Conservation (phyloP, 192 early-diverging fungal genomes). For the Backusella parvicylindrica region DNA sequence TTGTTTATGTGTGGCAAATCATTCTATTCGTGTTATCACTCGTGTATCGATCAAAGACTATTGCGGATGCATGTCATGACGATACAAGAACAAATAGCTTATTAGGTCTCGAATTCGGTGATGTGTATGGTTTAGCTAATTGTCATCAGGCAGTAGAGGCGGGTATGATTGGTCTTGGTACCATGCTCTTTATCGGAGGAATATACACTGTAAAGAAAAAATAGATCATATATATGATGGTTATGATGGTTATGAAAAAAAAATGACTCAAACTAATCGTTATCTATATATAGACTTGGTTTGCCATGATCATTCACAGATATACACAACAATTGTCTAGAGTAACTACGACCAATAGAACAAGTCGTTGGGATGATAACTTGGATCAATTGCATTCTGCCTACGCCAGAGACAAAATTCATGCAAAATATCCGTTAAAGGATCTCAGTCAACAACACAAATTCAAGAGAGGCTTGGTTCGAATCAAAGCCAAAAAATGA, state of each 20-base stretch:
- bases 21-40: conserved; percentile 18
- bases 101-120: conserved; percentile 15
- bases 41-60: conserved; percentile 13
- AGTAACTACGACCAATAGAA: neutral
- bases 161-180: conserved; percentile 23
- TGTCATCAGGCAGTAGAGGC: conserved; percentile 28
- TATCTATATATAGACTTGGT: conserved; percentile 14
- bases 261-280: neutral
- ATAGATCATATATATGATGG: too few species aligned
- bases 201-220: conserved; percentile 21
- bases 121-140: conserved; percentile 26
- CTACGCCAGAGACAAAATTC: conserved; percentile 18
- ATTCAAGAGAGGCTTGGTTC: conserved; percentile 8
- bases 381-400: conserved; percentile 16
- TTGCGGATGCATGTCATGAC: neutral
- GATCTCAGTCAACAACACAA: conserved; percentile 10
- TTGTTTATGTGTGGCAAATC: conserved; percentile 25
- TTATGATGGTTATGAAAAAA: neutral
- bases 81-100: neutral
- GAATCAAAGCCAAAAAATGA: neutral
- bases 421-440: conserved; percentile 16
- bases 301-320: conserved; percentile 5
- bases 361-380: conserved; percentile 13
- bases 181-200: conserved; percentile 18
- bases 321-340: conserved; percentile 7